Evolutionary conservation across 2,329 filamentous ascomycete species (phyloP), one percentile per base, ranked within the genome.

Genomic region (Sphaerulina vaccinii): DNA sequence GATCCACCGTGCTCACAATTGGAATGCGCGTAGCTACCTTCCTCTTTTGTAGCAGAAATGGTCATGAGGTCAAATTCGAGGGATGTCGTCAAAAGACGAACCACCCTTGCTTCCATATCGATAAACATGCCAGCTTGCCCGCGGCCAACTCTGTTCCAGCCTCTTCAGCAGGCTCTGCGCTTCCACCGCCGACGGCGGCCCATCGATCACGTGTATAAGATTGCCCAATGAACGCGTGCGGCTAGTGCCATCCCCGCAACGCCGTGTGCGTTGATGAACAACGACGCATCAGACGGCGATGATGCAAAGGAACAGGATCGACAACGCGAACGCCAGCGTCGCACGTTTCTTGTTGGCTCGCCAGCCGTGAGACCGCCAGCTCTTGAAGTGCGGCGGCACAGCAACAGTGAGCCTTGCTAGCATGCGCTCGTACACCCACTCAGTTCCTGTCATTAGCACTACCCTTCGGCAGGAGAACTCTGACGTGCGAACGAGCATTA

Each of bases 401-500:
- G 42, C 42, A 45, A n/a, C n/a, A n/a, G n/a, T n/a, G 41, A 21
- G 23, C 15, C 16, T 23, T n/a, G n/a, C n/a, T n/a, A n/a, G n/a
- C n/a, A n/a, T n/a, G n/a, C n/a, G n/a, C n/a, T n/a, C n/a, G n/a
- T n/a, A n/a, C n/a, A n/a, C n/a, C n/a, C n/a, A n/a, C n/a, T n/a
- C n/a, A n/a, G n/a, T n/a, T n/a, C n/a, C n/a, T n/a, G n/a, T n/a
- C n/a, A n/a, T n/a, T n/a, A n/a, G n/a, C n/a, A n/a, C n/a, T n/a
- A n/a, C 22, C 27, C 27, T 23, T 13, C 18, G 5, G 9, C 16
- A 33, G 24, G 27, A n/a, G 27, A 29, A 13, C 27, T 46, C 29
- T 46, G 43, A 46, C 43, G 43, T 22, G 43, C 43, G 24, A 37
- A 11, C 18, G 27, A 46, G 32, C 19, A 15, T 36, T 23, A 46